Conservation (phyloP, 345 rosid genomes). For the Microthlaspi erraticum region DNA sequence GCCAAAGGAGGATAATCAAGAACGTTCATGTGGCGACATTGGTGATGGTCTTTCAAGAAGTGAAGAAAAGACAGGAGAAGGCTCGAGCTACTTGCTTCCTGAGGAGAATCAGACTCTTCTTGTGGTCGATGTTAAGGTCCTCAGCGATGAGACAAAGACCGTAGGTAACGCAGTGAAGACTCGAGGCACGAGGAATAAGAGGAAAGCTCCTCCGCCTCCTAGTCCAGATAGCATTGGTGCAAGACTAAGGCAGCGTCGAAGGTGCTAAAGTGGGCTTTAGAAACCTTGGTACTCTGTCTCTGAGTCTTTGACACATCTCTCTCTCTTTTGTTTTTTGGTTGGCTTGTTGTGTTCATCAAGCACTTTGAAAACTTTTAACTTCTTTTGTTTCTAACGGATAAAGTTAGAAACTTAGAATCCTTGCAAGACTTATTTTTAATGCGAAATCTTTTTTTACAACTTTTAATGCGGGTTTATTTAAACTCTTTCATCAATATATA, state of each 20-base stretch:
- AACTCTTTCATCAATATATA: too few relatives aligned
- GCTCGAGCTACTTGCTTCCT: neutral
- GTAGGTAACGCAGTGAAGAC: neutral
- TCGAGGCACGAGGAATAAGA: constrained; percentile 33
- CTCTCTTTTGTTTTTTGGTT: neutral
- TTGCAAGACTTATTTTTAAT: neutral
- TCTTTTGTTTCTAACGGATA: constrained; percentile 15
- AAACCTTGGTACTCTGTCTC: neutral
- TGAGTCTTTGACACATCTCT: neutral
- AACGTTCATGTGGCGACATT: neutral
- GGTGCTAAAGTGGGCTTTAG: constrained; percentile 29
- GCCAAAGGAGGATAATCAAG: neutral
- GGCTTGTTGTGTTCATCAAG: neutral
- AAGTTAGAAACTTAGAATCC: neutral
- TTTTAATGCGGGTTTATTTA: neutral
- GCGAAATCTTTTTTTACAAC: too few relatives aligned
- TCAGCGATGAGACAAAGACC: constrained; percentile 2
- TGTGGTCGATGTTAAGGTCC: neutral
- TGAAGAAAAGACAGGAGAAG: neutral
- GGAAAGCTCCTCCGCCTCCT: too few relatives aligned
- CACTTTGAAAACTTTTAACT: constrained; percentile 3
- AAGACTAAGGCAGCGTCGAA: constrained; percentile 52
- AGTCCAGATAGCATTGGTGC: constrained; percentile 50
- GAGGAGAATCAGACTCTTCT: neutral
- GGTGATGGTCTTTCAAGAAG: constrained; percentile 1